Percentiles rank a stretch among this genome's conserved stretches.
Conservation (phyloP, 441 rosid species). For the Populus trichocarpa region DNA sequence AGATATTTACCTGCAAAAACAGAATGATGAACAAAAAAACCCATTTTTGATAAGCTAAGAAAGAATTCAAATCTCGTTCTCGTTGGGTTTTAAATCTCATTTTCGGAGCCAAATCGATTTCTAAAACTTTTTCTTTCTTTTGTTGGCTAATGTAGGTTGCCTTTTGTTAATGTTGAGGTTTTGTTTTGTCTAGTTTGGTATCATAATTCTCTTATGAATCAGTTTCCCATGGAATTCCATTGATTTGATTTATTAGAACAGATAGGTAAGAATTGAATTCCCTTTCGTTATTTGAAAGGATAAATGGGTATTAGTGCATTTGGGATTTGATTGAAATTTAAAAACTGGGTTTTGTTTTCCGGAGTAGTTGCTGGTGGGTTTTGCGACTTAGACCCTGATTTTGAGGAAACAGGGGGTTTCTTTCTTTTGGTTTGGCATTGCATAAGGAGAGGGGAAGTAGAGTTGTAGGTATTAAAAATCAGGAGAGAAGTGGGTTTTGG, state of each 20-base stretch:
- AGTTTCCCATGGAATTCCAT: neutral
- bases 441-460: slow-evolving; percentile 2
- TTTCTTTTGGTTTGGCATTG: neutral
- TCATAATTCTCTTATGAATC: neutral
- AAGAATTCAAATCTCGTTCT: neutral
- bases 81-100: neutral
- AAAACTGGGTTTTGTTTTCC: neutral
- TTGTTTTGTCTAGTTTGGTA: neutral
- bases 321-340: neutral
- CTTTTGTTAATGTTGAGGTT: neutral
- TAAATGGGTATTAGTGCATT: neutral
- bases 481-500: neutral
- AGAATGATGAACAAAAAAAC: neutral
- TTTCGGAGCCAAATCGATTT: neutral
- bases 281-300: neutral
- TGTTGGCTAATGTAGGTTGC: neutral
- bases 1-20: neutral
- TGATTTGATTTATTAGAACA: neutral
- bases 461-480: slow-evolving; percentile 18
- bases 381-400: neutral
- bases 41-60: neutral
- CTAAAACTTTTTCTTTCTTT: neutral
- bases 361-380: neutral
- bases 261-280: neutral
- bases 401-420: neutral